phyloP scores from a whole-genome alignment of 164 flowering plant genomes.

The Litsea cubeba region DNA sequence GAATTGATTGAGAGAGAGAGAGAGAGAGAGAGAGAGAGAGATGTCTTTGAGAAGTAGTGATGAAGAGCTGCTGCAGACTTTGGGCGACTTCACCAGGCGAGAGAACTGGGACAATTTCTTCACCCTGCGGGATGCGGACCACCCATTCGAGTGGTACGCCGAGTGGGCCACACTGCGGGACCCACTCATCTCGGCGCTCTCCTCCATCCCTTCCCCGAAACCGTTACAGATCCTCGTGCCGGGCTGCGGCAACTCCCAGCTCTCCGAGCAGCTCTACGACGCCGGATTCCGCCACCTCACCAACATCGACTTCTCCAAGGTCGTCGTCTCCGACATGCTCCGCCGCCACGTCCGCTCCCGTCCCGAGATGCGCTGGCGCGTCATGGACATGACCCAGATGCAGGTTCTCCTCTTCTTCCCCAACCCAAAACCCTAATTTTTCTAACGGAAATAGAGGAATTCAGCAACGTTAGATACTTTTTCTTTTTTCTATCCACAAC shows the following conservation, averaged over 20 bases:
- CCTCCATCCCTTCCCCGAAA: conserved; percentile 4
- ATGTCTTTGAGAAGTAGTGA: background rate
- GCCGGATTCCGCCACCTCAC: conserved; percentile 63
- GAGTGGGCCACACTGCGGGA: conserved; percentile 68
- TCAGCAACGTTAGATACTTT: no score
- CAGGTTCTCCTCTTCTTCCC: conserved; percentile 43
- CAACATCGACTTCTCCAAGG: conserved; percentile 89
- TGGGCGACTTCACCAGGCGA: conserved; percentile 87
- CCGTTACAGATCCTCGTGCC: conserved; percentile 63
- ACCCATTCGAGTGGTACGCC: conserved; percentile 93
- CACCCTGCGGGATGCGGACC: conserved; percentile 55
- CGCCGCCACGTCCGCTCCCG: conserved; percentile 63
- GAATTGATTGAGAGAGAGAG: no score
- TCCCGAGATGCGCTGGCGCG: conserved; percentile 87
- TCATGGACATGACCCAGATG: conserved; percentile 90
- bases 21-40: background rate
- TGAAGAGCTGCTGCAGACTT: conserved; percentile 41
- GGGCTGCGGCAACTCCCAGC: conserved; percentile 84
- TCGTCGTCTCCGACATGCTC: conserved; percentile 81
- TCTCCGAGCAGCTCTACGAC: conserved; percentile 82
- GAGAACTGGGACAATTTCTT: conserved; percentile 97
- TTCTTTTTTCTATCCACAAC: no score
- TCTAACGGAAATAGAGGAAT: no score
- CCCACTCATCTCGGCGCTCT: conserved; percentile 46
- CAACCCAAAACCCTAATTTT: background rate